Conservation (phyloP, 2,329 filamentous ascomycete genomes). For the Epichloe amarillans region DNA sequence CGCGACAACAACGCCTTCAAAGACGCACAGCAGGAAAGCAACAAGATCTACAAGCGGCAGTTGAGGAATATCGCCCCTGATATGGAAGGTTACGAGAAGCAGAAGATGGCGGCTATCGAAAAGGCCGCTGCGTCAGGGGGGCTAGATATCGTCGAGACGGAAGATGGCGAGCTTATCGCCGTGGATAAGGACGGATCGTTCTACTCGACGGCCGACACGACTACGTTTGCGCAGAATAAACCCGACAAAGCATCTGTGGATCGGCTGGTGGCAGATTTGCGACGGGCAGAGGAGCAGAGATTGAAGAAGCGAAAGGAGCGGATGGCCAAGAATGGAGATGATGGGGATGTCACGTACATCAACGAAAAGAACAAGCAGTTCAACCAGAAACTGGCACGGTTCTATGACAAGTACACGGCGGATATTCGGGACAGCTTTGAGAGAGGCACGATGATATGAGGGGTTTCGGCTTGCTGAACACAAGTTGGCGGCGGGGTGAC, state of each 20-base stretch:
- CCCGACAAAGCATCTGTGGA: constrained; percentile 82
- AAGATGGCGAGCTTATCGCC: constrained; percentile 84
- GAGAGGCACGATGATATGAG: constrained; percentile 82
- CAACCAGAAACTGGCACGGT: constrained; percentile 89
- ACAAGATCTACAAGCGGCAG: constrained; percentile 90
- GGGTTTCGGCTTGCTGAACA: not conserved
- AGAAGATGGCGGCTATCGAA: constrained; percentile 76
- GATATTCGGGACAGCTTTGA: constrained; percentile 98
- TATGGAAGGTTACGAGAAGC: constrained; percentile 70
- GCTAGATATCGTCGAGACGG: constrained; percentile 89
- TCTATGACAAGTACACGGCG: constrained; percentile 97
- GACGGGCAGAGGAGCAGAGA: constrained; percentile 75
- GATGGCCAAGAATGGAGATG: constrained; percentile 64
- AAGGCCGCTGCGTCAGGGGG: constrained; percentile 72
- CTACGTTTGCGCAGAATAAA: constrained; percentile 69
- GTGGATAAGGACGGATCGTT: constrained; percentile 85
- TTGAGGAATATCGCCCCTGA: constrained; percentile 64
- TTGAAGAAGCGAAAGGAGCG: constrained; percentile 78
- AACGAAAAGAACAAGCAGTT: constrained; percentile 99
- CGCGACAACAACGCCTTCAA: constrained; percentile 80
- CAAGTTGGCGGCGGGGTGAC: no score
- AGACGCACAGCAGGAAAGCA: constrained; percentile 76
- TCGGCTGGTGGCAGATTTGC: constrained; percentile 70
- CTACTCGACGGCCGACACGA: constrained; percentile 77
- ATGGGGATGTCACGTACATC: constrained; percentile 93